Conservation (phyloP, 164 flowering plant species). For the Brasenia schreberi region DNA sequence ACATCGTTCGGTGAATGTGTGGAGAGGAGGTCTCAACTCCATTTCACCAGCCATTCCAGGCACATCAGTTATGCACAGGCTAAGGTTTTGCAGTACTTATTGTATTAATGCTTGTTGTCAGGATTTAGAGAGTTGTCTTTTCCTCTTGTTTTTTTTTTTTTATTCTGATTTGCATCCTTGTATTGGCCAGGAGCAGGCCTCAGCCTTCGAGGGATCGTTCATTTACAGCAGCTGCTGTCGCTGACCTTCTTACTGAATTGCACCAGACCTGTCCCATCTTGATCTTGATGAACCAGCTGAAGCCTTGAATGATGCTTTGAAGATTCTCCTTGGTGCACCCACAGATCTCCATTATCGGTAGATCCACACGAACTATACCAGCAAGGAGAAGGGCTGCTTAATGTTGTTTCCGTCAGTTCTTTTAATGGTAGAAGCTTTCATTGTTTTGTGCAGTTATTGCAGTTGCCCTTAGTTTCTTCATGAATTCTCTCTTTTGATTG, state of each 20-base stretch:
- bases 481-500: too few species aligned
- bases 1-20: constrained; percentile 47
- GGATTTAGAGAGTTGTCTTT: background rate
- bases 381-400: background rate
- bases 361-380: constrained; percentile 48
- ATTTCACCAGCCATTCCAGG: constrained; percentile 46
- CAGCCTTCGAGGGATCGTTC: constrained; percentile 98
- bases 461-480: too few species aligned
- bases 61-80: constrained; percentile 85
- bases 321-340: constrained; percentile 43
- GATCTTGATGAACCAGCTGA: constrained; percentile 61
- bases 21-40: constrained; percentile 68
- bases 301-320: constrained; percentile 52
- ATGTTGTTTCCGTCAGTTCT: too few species aligned
- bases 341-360: constrained; percentile 61
- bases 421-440: too few species aligned
- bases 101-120: background rate
- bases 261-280: constrained; percentile 25
- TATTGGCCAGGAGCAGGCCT: constrained; percentile 37
- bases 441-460: too few species aligned
- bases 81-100: constrained; percentile 25
- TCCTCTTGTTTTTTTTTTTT: background rate
- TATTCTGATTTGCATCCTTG: background rate
- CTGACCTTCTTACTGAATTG: constrained; percentile 62
- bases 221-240: constrained; percentile 92